Evolutionary conservation across 2,329 filamentous ascomycete genomes (phyloP).

Genomic region (Tolypocladium endophyticum): DNA sequence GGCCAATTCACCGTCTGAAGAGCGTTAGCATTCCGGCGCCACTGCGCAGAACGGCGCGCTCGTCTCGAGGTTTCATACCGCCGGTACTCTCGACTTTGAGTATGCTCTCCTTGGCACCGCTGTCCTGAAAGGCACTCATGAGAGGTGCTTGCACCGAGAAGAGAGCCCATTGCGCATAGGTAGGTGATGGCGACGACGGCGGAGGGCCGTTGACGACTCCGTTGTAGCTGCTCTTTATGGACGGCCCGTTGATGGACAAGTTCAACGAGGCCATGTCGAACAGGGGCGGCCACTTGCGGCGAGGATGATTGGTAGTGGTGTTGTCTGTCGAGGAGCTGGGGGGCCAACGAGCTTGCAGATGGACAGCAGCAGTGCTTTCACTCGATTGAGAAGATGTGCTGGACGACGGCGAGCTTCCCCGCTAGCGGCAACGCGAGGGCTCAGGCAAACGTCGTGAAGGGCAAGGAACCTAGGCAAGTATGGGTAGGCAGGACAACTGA

Average conservation of each 20-base stretch:
- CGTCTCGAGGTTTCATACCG: conserved; percentile 37
- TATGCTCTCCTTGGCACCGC: conserved; percentile 79
- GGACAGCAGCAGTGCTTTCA: neutral
- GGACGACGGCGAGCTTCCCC: neutral
- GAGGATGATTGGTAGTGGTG: neutral
- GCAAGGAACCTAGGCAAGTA: neutral
- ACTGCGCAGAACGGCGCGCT: neutral
- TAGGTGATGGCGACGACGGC: conserved; percentile 55
- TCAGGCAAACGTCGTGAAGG: neutral
- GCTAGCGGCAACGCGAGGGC: neutral
- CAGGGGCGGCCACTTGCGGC: neutral
- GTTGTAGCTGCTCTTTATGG: conserved; percentile 72
- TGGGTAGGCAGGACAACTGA: neutral
- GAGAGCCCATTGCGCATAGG: conserved; percentile 85
- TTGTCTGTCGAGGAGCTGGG: neutral
- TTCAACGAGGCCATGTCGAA: conserved; percentile 66
- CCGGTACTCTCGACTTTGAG: conserved; percentile 90
- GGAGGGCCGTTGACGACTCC: conserved; percentile 44
- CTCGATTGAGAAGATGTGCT: neutral
- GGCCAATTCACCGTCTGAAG: conserved; percentile 73
- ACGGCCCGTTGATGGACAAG: conserved; percentile 67
- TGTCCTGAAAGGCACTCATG: conserved; percentile 84
- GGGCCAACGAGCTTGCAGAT: neutral
- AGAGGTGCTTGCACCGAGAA: conserved; percentile 90
- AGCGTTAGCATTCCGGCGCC: conserved; percentile 9